These are phyloP conservation scores for Teunomyces cretensis DNA, from an alignment of 805 yeast genomes.

Conservation along the genomic window DNA sequence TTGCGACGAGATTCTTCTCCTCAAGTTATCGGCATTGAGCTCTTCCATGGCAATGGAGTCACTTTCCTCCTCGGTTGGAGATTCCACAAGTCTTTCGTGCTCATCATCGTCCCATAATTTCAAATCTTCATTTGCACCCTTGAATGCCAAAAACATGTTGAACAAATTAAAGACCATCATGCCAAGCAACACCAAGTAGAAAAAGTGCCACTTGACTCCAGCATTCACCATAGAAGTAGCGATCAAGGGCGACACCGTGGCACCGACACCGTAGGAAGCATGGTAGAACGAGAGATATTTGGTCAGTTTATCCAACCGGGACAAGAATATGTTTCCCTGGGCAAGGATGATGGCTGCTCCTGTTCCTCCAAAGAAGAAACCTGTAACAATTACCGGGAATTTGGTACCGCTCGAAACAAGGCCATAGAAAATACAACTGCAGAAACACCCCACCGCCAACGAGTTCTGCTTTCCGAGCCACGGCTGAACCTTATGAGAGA, in stretches of 20 bases:
- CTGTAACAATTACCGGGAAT: conserved; percentile 49
- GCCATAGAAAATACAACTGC: conserved; percentile 41
- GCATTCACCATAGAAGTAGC: conserved; percentile 53
- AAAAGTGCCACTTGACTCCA: conserved; percentile 55
- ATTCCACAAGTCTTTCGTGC: background rate
- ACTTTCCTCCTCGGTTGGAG: background rate
- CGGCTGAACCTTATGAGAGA: conserved; percentile 45
- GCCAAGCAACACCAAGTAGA: conserved; percentile 49
- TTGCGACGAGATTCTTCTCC: background rate
- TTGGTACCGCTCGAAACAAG: conserved; percentile 48
- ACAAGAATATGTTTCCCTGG: conserved; percentile 52
- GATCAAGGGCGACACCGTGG: conserved; percentile 65
- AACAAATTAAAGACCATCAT: conserved; percentile 32
- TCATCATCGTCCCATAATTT: conserved; percentile 30
- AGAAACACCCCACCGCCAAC: conserved; percentile 36
- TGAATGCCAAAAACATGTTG: conserved; percentile 45
- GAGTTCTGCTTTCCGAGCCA: conserved; percentile 42
- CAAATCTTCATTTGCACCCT: conserved; percentile 47
- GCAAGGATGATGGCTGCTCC: conserved; percentile 52
- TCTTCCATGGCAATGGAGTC: background rate
- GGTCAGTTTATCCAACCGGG: conserved; percentile 52
- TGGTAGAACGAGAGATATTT: conserved; percentile 62
- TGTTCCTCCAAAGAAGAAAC: conserved; percentile 57
- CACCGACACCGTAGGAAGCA: conserved; percentile 72
- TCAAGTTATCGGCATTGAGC: background rate